Evolutionary conservation across 208 protist genomes (phyloP).

Genomic region (Kentomonas sorsogonicus): DNA sequence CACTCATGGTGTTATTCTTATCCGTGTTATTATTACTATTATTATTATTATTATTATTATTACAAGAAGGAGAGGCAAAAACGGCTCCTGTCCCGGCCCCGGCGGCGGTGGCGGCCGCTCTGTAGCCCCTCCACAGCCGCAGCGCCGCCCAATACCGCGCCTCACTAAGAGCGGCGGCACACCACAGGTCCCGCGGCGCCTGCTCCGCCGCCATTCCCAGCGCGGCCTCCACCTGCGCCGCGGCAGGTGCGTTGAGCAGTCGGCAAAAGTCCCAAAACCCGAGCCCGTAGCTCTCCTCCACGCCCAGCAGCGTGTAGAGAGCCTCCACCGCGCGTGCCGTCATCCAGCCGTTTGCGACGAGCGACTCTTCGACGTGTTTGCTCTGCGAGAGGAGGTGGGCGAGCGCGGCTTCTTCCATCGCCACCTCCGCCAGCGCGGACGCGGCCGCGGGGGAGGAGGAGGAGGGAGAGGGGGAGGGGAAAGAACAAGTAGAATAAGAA

Average conservation of each 20-base stretch:
- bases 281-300: constrained; percentile 48
- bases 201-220: constrained; percentile 34
- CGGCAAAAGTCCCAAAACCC: constrained; percentile 62
- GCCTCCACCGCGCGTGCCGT: constrained; percentile 48
- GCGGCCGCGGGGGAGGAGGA: too few species aligned
- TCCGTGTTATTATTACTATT: neutral
- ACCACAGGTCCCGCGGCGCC: constrained; percentile 29
- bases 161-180: constrained; percentile 37
- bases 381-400: constrained; percentile 23
- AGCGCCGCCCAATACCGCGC: constrained; percentile 17
- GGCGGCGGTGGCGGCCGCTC: neutral
- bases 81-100: too few species aligned
- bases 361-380: constrained; percentile 17
- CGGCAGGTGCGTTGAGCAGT: constrained; percentile 29
- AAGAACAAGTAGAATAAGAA: too few species aligned
- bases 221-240: constrained; percentile 32
- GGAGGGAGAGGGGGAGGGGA: too few species aligned
- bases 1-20: too few species aligned
- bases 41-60: neutral
- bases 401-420: too few species aligned
- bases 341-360: constrained; percentile 26
- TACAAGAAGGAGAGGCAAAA: neutral
- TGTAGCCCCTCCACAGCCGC: neutral
- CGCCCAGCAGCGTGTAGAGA: constrained; percentile 45
- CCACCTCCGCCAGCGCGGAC: too few species aligned